phyloP scores from a whole-genome alignment of 2,329 filamentous ascomycete genomes.

The Balansia obtecta region DNA sequence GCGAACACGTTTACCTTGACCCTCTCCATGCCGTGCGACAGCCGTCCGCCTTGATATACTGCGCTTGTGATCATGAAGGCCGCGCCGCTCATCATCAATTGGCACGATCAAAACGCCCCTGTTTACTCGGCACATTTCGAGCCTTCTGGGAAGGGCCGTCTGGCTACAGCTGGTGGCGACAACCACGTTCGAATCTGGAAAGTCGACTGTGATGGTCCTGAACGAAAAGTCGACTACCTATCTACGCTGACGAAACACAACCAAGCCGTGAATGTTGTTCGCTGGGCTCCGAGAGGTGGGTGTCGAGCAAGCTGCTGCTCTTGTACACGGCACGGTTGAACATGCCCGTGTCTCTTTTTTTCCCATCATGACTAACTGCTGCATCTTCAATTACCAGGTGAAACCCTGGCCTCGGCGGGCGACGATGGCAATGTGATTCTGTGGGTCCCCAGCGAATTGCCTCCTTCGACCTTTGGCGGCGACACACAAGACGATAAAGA shows the following conservation, averaged over 20 bases:
- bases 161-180: slow-evolving; percentile 91
- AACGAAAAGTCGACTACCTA: slow-evolving; percentile 81
- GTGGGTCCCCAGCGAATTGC: slow-evolving; percentile 80
- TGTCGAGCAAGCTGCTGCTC: background rate
- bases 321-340: background rate
- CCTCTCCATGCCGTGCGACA: slow-evolving; percentile 18
- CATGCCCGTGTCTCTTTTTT: background rate
- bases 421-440: slow-evolving; percentile 96
- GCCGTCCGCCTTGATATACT: slow-evolving; percentile 14
- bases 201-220: slow-evolving; percentile 72
- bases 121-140: slow-evolving; percentile 98
- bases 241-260: slow-evolving; percentile 88
- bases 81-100: slow-evolving; percentile 90
- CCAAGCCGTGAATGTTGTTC: slow-evolving; percentile 94
- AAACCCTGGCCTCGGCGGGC: slow-evolving; percentile 85
- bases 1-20: background rate
- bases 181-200: slow-evolving; percentile 96
- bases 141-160: slow-evolving; percentile 74
- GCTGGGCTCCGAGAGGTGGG: slow-evolving; percentile 86
- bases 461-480: slow-evolving; percentile 61
- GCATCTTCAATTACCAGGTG: slow-evolving; percentile 42
- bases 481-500: slow-evolving; percentile 88
- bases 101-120: slow-evolving; percentile 94
- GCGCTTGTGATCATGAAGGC: slow-evolving; percentile 66
- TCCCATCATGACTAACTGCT: background rate